Evolutionary conservation across 805 yeast species (phyloP), one percentile per base, ranked within the genome.

Genomic region (Saccharomycopsis olivae): DNA sequence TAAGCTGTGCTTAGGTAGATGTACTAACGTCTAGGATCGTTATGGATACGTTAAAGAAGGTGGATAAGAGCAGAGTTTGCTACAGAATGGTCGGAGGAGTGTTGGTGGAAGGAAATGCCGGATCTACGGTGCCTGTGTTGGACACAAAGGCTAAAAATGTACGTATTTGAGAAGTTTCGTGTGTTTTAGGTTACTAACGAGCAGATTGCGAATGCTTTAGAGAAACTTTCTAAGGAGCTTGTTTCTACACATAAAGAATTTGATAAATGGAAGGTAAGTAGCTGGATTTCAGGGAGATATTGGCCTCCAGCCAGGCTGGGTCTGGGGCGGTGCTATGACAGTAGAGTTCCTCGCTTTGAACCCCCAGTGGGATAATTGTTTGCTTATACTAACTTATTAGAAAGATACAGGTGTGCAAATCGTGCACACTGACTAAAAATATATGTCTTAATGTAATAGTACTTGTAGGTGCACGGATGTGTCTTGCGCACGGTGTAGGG

Each of bases 81-180:
- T 87, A 76, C 61, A 75, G 94, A 52, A 86, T 92, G 96, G 72
- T 89, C 24, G 96, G 96, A 19, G 94, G 95, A 8, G 95, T 88
- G 3, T 66, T 89, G 24, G 82, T 88, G 14, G 94, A 87, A 53
- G 78, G 83, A 49, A 69, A 77, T 3, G 92, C 86, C 3, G 77
- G 69, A n/a, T 86, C 83, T 30, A 92, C 88, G 3, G 59, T 69
- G 3, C 78, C 78, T 10, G 66, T 78, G 9, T 60, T 86, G 39
- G 65, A 69, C 38, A 64, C 71, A 19, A 86, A 82, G 49, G 52
- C 65, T 17, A 57, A 58, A 8, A 80, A 79, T 38, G 59, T 70
- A 41, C 29, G 47, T 44, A 24, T 20, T 21, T 15, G 10, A 10
- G n/a, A 28, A 9, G 31, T 15, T 49, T 48, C n/a, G 13, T 5